A percentile compares a stretch with the other conserved stretches of the same genome.
phyloP scores from a whole-genome alignment of 768 basidiomycete species.

The Rhodotorula taiwanensis region DNA sequence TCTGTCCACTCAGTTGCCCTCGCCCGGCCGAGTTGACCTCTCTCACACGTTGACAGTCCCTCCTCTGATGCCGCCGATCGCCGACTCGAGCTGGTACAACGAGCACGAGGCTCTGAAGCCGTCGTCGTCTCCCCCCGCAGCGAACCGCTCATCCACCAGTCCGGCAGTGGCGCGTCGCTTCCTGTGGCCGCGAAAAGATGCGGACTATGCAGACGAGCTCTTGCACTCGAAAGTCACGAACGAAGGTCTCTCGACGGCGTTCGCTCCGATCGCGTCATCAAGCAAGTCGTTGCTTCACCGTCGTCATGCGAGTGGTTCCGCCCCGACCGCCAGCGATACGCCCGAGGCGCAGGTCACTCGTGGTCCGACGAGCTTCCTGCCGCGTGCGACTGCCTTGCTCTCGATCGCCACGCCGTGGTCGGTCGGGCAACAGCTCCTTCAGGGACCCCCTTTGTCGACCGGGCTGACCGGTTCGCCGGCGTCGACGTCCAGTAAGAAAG shows the following conservation, averaged over 20 bases:
- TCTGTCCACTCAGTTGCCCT: not conserved
- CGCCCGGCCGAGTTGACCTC: too few relatives aligned
- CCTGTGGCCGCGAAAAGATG: not conserved
- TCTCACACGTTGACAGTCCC: not conserved
- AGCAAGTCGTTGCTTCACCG: not conserved
- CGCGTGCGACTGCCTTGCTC: too few relatives aligned
- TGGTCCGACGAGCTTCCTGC: too few relatives aligned
- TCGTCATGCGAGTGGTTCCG: too few relatives aligned
- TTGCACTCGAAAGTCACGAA: not conserved
- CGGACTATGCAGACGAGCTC: slow-evolving; percentile 7
- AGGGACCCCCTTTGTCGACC: too few relatives aligned
- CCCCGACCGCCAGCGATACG: too few relatives aligned
- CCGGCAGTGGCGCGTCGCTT: not conserved
- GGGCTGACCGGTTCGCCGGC: too few relatives aligned
- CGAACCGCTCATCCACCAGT: not conserved
- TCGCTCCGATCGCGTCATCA: not conserved
- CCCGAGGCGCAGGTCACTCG: too few relatives aligned
- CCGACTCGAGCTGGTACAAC: not conserved
- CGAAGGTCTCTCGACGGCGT: not conserved
- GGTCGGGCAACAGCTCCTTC: too few relatives aligned
- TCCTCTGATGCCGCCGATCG: slow-evolving; percentile 20
- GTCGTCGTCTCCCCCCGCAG: not conserved
- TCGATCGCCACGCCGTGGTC: too few relatives aligned
- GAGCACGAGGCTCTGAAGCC: not conserved
- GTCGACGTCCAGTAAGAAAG: too few relatives aligned